These are phyloP conservation scores for Orbilia blumenaviensis DNA, from an alignment of 2,329 filamentous ascomycete genomes.

Conservation along the genomic window DNA sequence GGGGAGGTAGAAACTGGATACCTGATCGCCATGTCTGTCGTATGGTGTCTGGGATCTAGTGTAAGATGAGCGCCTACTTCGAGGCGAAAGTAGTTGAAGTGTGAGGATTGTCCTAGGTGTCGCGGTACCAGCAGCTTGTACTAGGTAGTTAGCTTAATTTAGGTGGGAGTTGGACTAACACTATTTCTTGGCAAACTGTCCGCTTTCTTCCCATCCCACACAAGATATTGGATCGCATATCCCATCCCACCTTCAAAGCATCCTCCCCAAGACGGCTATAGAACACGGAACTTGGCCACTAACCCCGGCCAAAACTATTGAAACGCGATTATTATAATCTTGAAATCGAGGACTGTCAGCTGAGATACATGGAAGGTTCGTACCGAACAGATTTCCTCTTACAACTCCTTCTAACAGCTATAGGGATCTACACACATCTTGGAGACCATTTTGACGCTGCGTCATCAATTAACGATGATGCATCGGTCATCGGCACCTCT, in stretches of 20 bases:
- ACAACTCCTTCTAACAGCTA: background rate
- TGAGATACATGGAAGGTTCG: constrained; percentile 19
- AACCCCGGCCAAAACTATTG: background rate
- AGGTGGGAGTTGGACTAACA: background rate
- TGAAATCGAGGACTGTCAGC: background rate
- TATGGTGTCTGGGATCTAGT: background rate
- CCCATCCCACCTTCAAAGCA: constrained; percentile 9
- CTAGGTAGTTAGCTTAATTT: background rate
- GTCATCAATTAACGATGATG: constrained; percentile 68
- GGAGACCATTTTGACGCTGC: constrained; percentile 51
- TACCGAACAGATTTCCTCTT: background rate
- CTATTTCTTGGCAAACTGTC: constrained; percentile 13
- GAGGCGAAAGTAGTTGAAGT: background rate
- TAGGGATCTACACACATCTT: constrained; percentile 59
- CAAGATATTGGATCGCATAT: background rate
- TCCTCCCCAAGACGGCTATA: background rate
- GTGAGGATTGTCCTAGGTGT: background rate
- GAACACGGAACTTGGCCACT: background rate
- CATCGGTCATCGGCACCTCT: constrained; percentile 65
- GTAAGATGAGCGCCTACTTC: background rate
- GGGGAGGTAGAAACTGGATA: background rate
- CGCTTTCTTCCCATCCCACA: background rate
- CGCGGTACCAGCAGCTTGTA: no score
- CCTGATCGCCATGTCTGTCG: constrained; percentile 34
- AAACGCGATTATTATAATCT: background rate